Evolutionary conservation across 371 early-diverging fungal genomes (phyloP).

Genomic region (Massospora cicadina): DNA sequence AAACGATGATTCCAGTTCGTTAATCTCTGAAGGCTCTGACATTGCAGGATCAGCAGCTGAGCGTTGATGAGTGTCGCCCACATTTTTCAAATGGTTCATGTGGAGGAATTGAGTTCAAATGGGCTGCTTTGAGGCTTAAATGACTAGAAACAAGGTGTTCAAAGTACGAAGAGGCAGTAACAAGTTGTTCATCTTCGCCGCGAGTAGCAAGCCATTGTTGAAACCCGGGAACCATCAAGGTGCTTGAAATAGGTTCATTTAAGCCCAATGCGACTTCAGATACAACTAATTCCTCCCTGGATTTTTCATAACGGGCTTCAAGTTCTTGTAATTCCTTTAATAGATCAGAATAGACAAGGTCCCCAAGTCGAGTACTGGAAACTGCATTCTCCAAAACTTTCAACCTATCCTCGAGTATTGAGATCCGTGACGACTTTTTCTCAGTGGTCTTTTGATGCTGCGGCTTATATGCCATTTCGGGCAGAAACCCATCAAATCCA

Average conservation of each 20-base stretch:
- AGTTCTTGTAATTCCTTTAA: neutral
- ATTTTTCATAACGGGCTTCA: neutral
- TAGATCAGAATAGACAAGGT: neutral
- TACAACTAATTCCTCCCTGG: neutral
- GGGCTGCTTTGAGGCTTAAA: too few relatives aligned
- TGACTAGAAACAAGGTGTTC: neutral
- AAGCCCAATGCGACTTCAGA: neutral
- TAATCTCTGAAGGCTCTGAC: too few relatives aligned
- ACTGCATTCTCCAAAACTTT: neutral
- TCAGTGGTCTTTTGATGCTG: neutral
- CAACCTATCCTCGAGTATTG: neutral
- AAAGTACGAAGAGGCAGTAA: neutral
- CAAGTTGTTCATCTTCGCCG: neutral
- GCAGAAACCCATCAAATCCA: neutral
- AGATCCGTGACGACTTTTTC: neutral
- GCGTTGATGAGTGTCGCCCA: too few relatives aligned
- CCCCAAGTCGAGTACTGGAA: neutral
- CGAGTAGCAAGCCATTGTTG: neutral
- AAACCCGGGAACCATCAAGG: neutral
- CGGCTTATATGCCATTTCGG: neutral
- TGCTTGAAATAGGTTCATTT: neutral
- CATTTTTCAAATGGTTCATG: too few relatives aligned
- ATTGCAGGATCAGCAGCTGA: too few relatives aligned
- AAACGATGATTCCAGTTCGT: too few relatives aligned
- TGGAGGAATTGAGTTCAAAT: too few relatives aligned